Base-by-base conservation (phyloP, 371 early-diverging fungal species). In the Chytridium lagenaria region DNA sequence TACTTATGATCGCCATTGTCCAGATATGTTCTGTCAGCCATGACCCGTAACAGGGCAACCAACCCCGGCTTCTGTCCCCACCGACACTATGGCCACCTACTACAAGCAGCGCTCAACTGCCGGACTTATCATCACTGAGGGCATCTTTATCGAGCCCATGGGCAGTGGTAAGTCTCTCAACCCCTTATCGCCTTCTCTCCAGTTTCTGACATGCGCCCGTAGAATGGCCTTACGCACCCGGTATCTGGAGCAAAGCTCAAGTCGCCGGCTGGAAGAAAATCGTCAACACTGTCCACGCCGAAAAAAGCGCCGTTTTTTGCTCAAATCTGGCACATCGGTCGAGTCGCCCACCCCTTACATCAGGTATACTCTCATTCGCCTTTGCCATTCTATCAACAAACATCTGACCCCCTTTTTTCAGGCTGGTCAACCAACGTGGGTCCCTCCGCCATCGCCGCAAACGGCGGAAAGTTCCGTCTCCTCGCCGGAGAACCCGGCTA, bases 51-150 rank as follows among this genome's bases (percentile, higher is more conserved):
- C 50, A 81, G 88, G 37, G 79, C 78, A 2, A n/a, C n/a, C n/a
- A n/a, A n/a, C n/a, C 12, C 51, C 50, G 1, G 72, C 61, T 5
- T 72, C 70, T 44, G 80, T 82, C 36, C 85, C 88, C 5, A 81
- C 79, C 23, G 74, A 72, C 37, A 57, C 85, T 50, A 72, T 78
- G 44, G 78, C 65, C 7, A 76, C 83, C 63, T 85, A 87, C 72
- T 90, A 89, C 69, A 71, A 66, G 19, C 87, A 88, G 72, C 81
- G 90, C 40, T 81, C 86, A n/a, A 76, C 80, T 19, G 85, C 84
- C 39, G 88, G 88, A 23, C 65, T 90, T 1, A 68, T 88, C 40
- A 75, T 90, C 2, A 78, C 85, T n/a, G 90, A 88, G 80, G 87
- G 81, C 26, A 82, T 83, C 0, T 75, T 84, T 26, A 82, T 87